These are phyloP conservation scores for Daldinia sp. DNA, from an alignment of 2,329 filamentous ascomycete genomes.

Conservation along the genomic window DNA sequence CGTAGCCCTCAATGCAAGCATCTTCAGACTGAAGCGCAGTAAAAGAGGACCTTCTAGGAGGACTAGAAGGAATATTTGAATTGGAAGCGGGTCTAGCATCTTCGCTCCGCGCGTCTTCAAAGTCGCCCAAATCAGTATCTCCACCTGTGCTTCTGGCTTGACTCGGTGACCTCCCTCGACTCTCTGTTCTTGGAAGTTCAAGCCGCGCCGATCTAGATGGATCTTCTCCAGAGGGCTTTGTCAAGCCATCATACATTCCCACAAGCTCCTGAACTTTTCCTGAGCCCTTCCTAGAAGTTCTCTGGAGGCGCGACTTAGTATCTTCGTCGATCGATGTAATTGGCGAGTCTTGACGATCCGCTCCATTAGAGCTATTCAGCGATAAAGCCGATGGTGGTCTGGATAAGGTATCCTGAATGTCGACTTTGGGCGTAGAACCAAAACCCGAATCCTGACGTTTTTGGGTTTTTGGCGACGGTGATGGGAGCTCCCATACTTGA, in stretches of 20 bases:
- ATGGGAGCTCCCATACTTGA: slow-evolving; percentile 15
- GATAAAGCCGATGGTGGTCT: slow-evolving; percentile 49
- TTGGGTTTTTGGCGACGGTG: background rate
- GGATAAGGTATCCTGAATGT: slow-evolving; percentile 43
- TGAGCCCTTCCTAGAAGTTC: slow-evolving; percentile 52
- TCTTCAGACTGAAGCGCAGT: slow-evolving; percentile 37
- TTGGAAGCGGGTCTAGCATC: slow-evolving; percentile 5
- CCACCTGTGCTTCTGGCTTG: slow-evolving; percentile 26
- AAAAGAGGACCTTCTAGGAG: slow-evolving; percentile 38
- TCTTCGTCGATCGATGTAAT: slow-evolving; percentile 62
- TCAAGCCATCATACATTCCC: slow-evolving; percentile 62
- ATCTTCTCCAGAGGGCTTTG: slow-evolving; percentile 49
- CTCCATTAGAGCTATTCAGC: slow-evolving; percentile 47
- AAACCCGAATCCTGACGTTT: slow-evolving; percentile 18
- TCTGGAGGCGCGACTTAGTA: slow-evolving; percentile 44
- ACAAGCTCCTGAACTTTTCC: slow-evolving; percentile 64
- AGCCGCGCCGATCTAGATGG: slow-evolving; percentile 33
- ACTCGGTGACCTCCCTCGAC: slow-evolving; percentile 28
- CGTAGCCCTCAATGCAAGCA: background rate
- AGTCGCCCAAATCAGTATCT: slow-evolving; percentile 46
- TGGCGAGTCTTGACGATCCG: slow-evolving; percentile 57
- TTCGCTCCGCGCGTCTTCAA: slow-evolving; percentile 48
- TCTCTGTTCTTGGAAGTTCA: slow-evolving; percentile 15
- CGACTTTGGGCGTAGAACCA: slow-evolving; percentile 27
- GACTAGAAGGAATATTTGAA: slow-evolving; percentile 14